Evolutionary conservation across 202 grass and related monocot genomes (phyloP).

Genomic region (Schoenoplectus tabernaemontani): DNA sequence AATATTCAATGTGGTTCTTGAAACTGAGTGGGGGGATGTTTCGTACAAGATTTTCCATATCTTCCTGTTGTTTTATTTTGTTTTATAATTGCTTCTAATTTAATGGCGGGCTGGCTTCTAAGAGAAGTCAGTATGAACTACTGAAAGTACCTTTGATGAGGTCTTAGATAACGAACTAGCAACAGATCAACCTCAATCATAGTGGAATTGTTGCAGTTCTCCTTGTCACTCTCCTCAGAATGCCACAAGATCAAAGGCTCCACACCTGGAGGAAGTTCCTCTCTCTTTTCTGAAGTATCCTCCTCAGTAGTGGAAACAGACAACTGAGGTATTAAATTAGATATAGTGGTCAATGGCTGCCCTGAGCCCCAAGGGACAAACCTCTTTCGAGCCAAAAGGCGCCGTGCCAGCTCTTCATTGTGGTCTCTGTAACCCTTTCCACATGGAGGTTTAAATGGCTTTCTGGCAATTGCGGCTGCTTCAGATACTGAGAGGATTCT

Average conservation of each 20-base stretch:
- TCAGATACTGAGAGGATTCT: constrained; percentile 90
- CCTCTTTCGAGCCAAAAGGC: constrained; percentile 78
- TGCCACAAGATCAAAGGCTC: constrained; percentile 93
- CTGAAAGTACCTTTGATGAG: constrained; percentile 76
- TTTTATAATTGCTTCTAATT: neutral
- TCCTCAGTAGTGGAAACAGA: constrained; percentile 29
- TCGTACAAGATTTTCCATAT: neutral
- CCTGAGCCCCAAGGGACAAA: constrained; percentile 77
- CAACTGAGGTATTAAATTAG: constrained; percentile 31
- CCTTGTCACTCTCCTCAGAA: constrained; percentile 45
- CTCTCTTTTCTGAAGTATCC: constrained; percentile 43
- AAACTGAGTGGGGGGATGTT: neutral
- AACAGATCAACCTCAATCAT: constrained; percentile 63
- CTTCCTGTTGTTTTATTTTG: neutral
- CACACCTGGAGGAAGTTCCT: constrained; percentile 71
- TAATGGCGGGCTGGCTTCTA: neutral
- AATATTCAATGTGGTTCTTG: constrained; percentile 8
- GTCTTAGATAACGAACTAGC: constrained; percentile 76
- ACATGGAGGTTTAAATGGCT: constrained; percentile 86
- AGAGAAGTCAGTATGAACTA: neutral
- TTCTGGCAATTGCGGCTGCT: constrained; percentile 65
- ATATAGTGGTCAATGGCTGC: constrained; percentile 43
- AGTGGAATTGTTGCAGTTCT: constrained; percentile 36
- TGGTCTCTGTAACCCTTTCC: constrained; percentile 55
- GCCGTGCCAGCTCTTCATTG: constrained; percentile 56